Base-by-base conservation (phyloP, 1,284 basidiomycete species). In the Ustilago curta region DNA sequence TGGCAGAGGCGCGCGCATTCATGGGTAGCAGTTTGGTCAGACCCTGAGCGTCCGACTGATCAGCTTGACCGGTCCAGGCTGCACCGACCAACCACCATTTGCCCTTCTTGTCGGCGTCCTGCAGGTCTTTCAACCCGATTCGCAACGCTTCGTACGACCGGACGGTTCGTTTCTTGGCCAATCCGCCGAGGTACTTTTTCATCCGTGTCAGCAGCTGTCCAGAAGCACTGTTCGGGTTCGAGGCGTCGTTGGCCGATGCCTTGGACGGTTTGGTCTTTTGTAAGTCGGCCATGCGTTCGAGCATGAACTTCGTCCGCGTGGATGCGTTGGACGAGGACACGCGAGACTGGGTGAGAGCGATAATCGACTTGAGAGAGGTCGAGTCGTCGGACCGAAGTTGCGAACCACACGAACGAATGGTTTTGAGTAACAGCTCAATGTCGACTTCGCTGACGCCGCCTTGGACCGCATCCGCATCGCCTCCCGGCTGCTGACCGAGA, bases 41-140 rank as follows among this genome's bases (percentile, higher is more conserved):
- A 0, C 72, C 72, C 21, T 59, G 49, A 4, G 90, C 16, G 27
- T 70, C 79, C 63, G 94, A 92, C 25, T 91, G 88, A 1, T 97
- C 88, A 3, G 94, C 93, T 80, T 98, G 91, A 1, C 96, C 96
- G 29, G 90, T 89, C 96, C 96, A 99, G 1, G 93, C 96, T 0
- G 96, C 94, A 27, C 96, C 97, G 39, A 98, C 93, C 2, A 98
- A 88, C 97, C 97, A 99, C 97, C 97, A 99, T 86, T 96, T 97
- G 2, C 97, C 97, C 80, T 91, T 93, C 31, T 89, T 92, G 60
- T 93, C 91, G 0, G 94, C 92, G 1, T 91, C 90, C 64, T 90
- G 91, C 11, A 99, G 88, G 85, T 99, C 96, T n/a, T 89, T 87
- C 21, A 98, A 55, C 35, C 70, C 72, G 19, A 84, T 75, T 0